These are phyloP conservation scores for Acanthochlamys bracteata DNA, from an alignment of 106 monocot species.

Conservation along the genomic window DNA sequence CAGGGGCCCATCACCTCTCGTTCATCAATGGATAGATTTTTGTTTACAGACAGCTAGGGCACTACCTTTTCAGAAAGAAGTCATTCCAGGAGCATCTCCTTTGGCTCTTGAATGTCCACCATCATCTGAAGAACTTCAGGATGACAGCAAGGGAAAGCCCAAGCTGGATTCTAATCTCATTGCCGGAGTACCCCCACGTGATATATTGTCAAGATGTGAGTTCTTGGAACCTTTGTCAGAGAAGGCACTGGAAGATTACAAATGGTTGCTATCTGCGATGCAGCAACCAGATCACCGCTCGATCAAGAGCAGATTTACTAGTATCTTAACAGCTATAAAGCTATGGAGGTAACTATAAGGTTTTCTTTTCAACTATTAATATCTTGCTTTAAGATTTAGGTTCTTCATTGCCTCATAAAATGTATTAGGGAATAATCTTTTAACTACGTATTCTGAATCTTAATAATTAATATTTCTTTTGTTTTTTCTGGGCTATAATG, in stretches of 20 bases:
- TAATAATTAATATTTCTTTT: too few species aligned
- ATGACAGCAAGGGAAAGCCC: conserved; percentile 21
- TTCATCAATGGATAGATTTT: conserved; percentile 93
- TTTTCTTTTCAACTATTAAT: too few species aligned
- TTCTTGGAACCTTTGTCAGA: conserved; percentile 67
- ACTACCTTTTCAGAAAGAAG: conserved; percentile 60
- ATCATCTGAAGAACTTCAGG: conserved; percentile 6
- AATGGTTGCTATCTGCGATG: conserved; percentile 51
- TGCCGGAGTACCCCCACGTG: conserved; percentile 50
- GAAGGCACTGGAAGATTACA: conserved; percentile 57
- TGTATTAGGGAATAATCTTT: too few species aligned
- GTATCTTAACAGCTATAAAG: neutral
- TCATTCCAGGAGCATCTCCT: conserved; percentile 72
- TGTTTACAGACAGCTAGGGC: conserved; percentile 64
- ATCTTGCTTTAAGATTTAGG: too few species aligned
- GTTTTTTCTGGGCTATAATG: too few species aligned
- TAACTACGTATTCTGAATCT: too few species aligned
- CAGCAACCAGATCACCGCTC: conserved; percentile 26
- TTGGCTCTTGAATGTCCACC: conserved; percentile 20
- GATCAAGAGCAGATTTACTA: conserved; percentile 17
- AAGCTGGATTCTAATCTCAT: conserved; percentile 55
- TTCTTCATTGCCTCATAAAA: too few species aligned
- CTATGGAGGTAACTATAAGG: conserved; percentile 5
- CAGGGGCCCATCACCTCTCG: conserved; percentile 74
- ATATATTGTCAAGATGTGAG: conserved; percentile 67